Base-by-base conservation (phyloP, 1,139 yeast genomes). In the Sugiyamaella paludigena region DNA sequence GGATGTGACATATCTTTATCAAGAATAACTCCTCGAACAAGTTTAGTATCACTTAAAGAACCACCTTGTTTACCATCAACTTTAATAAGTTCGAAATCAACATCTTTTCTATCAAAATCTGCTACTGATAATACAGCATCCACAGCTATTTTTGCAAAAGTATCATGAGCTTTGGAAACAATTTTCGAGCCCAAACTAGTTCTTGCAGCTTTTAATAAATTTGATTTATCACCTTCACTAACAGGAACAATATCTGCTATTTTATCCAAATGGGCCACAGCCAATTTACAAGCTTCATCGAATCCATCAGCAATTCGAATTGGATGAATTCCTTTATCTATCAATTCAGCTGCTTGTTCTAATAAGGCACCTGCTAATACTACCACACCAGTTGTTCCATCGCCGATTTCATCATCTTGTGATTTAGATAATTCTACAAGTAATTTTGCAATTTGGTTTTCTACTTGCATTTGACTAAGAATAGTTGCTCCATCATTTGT, bases 401-500 rank as follows among this genome's bases (percentile, higher is more conserved):
- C 99, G 50, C 99, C 99, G 63, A 94, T 89, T 72, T 94, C 98
- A 65, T 92, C 97, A 69, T 94, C 99, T 73, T 94, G 99, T 24
- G 97, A 87, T 68, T 81, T 86, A 32, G 97, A 87, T 60, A 94
- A 78, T 72, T 94, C 96, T 36, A 92, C 99, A 64, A 94, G 74
- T 56, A 94, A 76, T 70, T 92, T 92, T 58, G 98, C 99, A 63
- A 94, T 91, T 71, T 92, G 96, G 68, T 87, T 89, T 60, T 89
- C 96, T 57, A 94, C 77, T 67, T 92, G 96, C 98, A 94, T 92
- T 68, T 89, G 96, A 10, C 95, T 78, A 59, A 94, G 75, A 64
- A 94, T 92, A 9, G 98, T 94, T 47, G 98, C 98, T 59, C 99
- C 98, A 66, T 94, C 98, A 66, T 94, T 94, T 47, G 99, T 94